Base-by-base conservation (phyloP, 352 stramenopile genomes). In the Phytophthora sp. region DNA sequence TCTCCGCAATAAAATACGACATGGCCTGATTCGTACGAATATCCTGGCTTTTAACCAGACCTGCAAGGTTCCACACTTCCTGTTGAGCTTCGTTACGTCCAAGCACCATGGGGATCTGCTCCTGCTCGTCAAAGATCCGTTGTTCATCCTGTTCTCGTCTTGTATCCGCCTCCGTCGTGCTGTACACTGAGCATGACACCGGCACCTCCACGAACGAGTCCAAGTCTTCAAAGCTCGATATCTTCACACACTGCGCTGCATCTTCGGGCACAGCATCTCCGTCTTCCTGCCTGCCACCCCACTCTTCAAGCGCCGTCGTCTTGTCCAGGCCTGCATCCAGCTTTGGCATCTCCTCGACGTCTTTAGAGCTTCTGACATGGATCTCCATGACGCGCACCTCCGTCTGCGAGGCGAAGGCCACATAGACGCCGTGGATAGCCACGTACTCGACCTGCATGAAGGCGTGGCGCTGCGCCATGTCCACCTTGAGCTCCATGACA, bases 341-440 rank as follows among this genome's bases (percentile, higher is more conserved):
- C 39, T 60, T 65, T 0, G 46, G 24, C 11, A 35, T 38, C 33
- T 69, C 50, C 11, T 61, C 63, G 0, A 31, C 57, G 7, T 93
- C 80, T 21, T 78, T 76, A 5, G 67, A 69, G 56, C 71, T 88
- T 15, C 68, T 68, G 3, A 93, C 84, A 26, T 90, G 80, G 45
- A 94, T 88, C 75, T 95, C 84, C 77, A 95, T 88, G 13, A 94
- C 85, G 39, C 85, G 79, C 24, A 95, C 73, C 66, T 95, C 85
- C 0, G 84, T 93, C 41, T 79, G 76, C 7, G 87, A 93, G 8
- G 82, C 86, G 49, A 82, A 90, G 7, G 85, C 82, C 18, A 95
- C 66, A 59, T 95, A 91, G 11, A 89, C 66, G 2, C 86, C 87
- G 51, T 95, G 85, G 49, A 95, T 93, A 3, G 87, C 84, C 35